Conservation (phyloP, 345 rosid species). For the Syzygium aromaticum region DNA sequence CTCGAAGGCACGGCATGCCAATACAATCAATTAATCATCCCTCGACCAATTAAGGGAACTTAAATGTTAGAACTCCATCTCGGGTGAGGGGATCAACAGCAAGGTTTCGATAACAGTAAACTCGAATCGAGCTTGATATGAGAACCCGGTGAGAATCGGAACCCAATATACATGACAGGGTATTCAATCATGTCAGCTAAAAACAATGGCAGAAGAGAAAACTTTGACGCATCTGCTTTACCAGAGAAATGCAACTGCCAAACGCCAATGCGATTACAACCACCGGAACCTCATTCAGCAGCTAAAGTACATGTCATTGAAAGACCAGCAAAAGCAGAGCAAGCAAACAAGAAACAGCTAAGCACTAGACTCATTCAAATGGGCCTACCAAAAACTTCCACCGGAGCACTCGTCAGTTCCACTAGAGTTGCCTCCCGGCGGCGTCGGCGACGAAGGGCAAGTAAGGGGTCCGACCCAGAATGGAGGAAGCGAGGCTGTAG, state of each 20-base stretch:
- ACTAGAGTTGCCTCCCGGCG: constrained; percentile 62
- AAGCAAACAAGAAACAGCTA: neutral
- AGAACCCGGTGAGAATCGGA: neutral
- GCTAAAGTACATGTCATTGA: neutral
- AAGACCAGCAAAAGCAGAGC: neutral
- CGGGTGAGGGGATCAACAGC: neutral
- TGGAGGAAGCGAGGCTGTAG: constrained; percentile 38
- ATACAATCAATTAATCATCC: neutral
- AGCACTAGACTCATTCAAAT: neutral
- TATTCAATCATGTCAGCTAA: neutral
- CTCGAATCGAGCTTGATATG: neutral
- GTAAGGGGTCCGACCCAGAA: constrained; percentile 77
- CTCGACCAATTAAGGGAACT: neutral
- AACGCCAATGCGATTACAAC: neutral
- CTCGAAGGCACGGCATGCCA: neutral
- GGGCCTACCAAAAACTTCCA: neutral
- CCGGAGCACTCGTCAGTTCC: neutral
- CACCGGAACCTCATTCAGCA: neutral
- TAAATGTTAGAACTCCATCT: neutral
- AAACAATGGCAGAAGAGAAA: neutral
- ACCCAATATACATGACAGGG: neutral
- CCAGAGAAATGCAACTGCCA: neutral
- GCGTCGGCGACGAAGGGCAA: constrained; percentile 81
- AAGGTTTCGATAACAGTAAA: neutral
- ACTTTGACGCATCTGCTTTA: neutral